Conservation (phyloP, 2,329 filamentous ascomycete species). For the Botryotinia calthae region DNA sequence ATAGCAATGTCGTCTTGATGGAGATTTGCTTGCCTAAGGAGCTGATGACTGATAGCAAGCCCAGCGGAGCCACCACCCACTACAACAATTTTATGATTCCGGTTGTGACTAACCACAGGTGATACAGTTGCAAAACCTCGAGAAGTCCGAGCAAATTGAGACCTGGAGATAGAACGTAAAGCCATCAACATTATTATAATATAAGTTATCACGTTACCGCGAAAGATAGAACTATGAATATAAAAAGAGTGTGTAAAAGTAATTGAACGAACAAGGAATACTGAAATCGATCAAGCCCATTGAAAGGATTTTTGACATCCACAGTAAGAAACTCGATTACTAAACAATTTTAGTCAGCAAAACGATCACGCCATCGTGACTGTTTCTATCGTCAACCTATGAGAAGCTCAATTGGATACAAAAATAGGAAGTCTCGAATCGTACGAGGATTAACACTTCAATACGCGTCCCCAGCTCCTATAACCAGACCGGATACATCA, state of each 20-base stretch:
- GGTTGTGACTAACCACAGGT: conserved; percentile 40
- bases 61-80: conserved; percentile 67
- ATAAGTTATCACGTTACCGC: not conserved
- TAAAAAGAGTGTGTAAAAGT: not conserved
- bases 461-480: not conserved
- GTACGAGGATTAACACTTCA: not conserved
- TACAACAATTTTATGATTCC: conserved; percentile 62
- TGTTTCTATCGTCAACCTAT: not conserved
- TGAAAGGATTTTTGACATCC: conserved; percentile 3
- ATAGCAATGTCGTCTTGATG: conserved; percentile 59
- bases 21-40: conserved; percentile 59
- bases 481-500: not conserved
- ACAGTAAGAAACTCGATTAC: not conserved
- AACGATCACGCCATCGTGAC: conserved; percentile 11
- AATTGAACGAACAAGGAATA: not conserved
- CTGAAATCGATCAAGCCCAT: not conserved
- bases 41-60: conserved; percentile 63
- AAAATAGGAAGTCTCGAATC: not conserved
- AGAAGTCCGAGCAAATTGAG: not conserved
- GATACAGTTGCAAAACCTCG: conserved; percentile 32
- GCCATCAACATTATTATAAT: not conserved
- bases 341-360: conserved; percentile 4
- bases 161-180: not conserved
- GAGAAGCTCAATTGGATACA: not conserved
- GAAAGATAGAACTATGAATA: not conserved